Evolutionary conservation across 2,329 filamentous ascomycete species (phyloP).

Genomic region (Fusarium sp.): DNA sequence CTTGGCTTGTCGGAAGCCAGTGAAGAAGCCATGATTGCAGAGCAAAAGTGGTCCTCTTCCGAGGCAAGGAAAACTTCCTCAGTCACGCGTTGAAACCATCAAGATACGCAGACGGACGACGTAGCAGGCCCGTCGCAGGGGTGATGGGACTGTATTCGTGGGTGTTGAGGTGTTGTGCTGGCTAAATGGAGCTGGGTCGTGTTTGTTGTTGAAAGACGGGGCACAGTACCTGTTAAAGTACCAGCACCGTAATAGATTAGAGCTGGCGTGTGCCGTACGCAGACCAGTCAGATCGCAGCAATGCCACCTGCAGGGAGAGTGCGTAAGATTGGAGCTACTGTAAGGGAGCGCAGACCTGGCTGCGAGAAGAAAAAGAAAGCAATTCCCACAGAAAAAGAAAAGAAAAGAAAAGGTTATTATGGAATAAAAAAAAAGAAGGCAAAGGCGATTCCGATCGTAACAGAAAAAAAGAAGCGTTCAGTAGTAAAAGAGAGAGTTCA

Average conservation of each 20-base stretch:
- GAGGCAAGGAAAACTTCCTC: constrained; percentile 42
- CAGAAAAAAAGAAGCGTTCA: constrained; percentile 1
- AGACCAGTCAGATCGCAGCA: constrained; percentile 41
- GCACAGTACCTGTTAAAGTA: constrained; percentile 35
- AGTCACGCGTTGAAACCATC: constrained; percentile 46
- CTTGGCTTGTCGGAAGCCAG: constrained; percentile 58
- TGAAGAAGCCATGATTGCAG: constrained; percentile 58
- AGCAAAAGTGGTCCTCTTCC: constrained; percentile 40
- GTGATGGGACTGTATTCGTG: constrained; percentile 24
- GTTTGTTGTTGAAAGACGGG: constrained; percentile 36
- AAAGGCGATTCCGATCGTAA: neutral
- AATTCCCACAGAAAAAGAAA: constrained; percentile 20
- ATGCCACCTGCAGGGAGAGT: constrained; percentile 43
- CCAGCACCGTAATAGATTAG: constrained; percentile 40
- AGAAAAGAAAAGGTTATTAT: constrained; percentile 12
- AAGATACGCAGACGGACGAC: constrained; percentile 45
- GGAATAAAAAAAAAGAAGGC: constrained; percentile 5
- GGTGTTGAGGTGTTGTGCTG: constrained; percentile 38
- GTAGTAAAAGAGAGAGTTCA: neutral
- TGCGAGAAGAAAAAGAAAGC: constrained; percentile 38
- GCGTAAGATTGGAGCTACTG: constrained; percentile 41
- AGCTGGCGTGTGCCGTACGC: constrained; percentile 38
- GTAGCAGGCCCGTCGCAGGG: constrained; percentile 46
- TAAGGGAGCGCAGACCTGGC: constrained; percentile 45
- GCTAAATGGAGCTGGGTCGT: constrained; percentile 22